phyloP scores from a whole-genome alignment of 768 basidiomycete species.

The Pleurotus ostreatus region DNA sequence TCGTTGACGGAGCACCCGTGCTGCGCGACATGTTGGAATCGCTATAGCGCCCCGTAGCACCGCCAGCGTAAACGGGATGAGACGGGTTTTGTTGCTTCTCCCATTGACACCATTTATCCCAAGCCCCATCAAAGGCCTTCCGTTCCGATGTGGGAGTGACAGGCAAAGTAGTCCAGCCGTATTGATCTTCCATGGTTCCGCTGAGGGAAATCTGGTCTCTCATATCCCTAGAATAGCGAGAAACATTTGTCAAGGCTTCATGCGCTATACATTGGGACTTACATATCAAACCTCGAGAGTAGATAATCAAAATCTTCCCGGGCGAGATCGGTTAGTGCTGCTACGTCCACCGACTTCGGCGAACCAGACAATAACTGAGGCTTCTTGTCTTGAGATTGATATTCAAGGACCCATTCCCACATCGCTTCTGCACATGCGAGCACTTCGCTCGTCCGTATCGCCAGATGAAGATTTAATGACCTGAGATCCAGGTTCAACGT shows the following conservation, averaged over 20 bases:
- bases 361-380: conserved; percentile 6
- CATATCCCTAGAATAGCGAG: conserved; percentile 50
- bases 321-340: conserved; percentile 44
- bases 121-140: conserved; percentile 52
- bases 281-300: conserved; percentile 58
- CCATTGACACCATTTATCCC: conserved; percentile 54
- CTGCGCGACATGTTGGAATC: conserved; percentile 4
- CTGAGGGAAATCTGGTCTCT: conserved; percentile 50
- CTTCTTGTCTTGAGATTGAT: conserved; percentile 28
- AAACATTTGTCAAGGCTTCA: no score
- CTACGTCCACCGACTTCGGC: conserved; percentile 8
- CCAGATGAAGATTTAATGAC: conserved; percentile 61
- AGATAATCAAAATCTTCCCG: conserved; percentile 61
- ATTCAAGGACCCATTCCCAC: conserved; percentile 71
- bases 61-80: conserved; percentile 5
- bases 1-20: neutral
- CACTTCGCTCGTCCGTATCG: conserved; percentile 57
- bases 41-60: conserved; percentile 1
- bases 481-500: conserved; percentile 52
- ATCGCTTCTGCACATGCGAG: conserved; percentile 69
- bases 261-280: conserved; percentile 20
- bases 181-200: conserved; percentile 40
- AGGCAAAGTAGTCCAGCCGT: conserved; percentile 42
- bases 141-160: conserved; percentile 43
- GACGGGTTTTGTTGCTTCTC: conserved; percentile 27